Evolutionary conservation across 768 basidiomycete genomes (phyloP).

Genomic region (Rickenella mellea): DNA sequence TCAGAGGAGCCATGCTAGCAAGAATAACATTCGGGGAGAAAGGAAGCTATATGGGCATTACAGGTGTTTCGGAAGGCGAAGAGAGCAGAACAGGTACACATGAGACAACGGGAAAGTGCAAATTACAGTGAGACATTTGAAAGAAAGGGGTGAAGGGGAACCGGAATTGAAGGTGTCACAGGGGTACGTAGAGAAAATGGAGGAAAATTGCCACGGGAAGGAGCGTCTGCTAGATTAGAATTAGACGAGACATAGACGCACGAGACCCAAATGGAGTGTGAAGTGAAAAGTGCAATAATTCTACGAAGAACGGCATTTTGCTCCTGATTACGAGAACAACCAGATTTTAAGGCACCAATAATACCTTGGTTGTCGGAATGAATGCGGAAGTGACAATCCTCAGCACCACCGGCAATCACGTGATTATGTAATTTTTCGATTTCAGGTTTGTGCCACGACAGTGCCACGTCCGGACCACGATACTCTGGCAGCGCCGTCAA

Average conservation of each 20-base stretch:
- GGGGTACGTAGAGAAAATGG: constrained; percentile 14
- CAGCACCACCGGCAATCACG: no score
- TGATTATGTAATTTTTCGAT: no score
- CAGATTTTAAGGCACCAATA: constrained; percentile 18
- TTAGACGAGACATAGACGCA: constrained; percentile 13
- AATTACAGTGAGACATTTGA: no score
- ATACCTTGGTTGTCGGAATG: constrained; percentile 28
- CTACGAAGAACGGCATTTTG: constrained; percentile 21
- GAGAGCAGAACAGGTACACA: no score
- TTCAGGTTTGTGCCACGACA: no score
- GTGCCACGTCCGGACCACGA: no score
- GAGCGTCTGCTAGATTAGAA: constrained; percentile 21
- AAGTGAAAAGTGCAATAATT: constrained; percentile 14
- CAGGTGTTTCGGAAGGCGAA: no score
- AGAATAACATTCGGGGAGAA: no score
- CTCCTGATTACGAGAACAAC: constrained; percentile 16
- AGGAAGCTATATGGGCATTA: no score
- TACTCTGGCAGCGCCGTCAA: no score
- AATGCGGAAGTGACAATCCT: constrained; percentile 13
- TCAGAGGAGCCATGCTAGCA: no score
- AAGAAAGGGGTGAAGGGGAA: constrained; percentile 12
- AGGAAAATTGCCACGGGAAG: constrained; percentile 19
- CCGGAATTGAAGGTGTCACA: background rate
- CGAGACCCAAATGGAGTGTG: constrained; percentile 4
- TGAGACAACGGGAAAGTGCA: no score